Base-by-base conservation (phyloP, 2,329 filamentous ascomycete species). In the Phialophora verrucosa region DNA sequence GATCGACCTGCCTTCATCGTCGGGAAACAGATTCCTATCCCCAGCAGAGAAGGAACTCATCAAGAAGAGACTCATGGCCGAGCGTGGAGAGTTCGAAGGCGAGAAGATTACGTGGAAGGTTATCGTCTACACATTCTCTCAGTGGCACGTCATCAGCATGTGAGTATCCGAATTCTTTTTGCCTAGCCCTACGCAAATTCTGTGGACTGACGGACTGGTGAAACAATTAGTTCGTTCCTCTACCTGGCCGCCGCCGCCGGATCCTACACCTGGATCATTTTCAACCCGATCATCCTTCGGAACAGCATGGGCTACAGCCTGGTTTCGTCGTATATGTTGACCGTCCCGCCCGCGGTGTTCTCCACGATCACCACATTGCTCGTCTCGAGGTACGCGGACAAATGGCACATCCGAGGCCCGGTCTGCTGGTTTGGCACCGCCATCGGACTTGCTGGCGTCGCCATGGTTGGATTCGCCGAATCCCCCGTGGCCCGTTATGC, bases 231-330 rank as follows among this genome's bases (percentile, higher is more conserved):
- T 20, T 23, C 59, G 2, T 59, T 61, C 57, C 17, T 60, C 25
- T 69, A 66, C 54, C 50, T 66, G 60, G 44, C 27, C 23, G 62
- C 59, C 12, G 53, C 65, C 7, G 91, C 90, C 11, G 85, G 91
- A 57, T 84, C 84, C 20, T 95, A 95, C 75, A 87, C 90, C 0
- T 84, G 95, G 10, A 89, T 90, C 2, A 78, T 78, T 64, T 79
- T 79, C 69, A 73, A 77, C 4, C 77, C 78, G 2, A 75, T 79
- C 59, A 78, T 79, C 54, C 70, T 80, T 10, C 73, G 71, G 17
- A 69, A 70, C 7, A 75, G 77, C 10, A 76, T 80, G 74, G 78
- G 78, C 0, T 79, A 75, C 63, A 74, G 70, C n/a, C 75, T 70
- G 5, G 75, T 73, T 0, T 66, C 76, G 63, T 70, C 72, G 7